phyloP scores from a whole-genome alignment of 2,329 filamentous ascomycete genomes.

The Chaetomium globosum region DNA sequence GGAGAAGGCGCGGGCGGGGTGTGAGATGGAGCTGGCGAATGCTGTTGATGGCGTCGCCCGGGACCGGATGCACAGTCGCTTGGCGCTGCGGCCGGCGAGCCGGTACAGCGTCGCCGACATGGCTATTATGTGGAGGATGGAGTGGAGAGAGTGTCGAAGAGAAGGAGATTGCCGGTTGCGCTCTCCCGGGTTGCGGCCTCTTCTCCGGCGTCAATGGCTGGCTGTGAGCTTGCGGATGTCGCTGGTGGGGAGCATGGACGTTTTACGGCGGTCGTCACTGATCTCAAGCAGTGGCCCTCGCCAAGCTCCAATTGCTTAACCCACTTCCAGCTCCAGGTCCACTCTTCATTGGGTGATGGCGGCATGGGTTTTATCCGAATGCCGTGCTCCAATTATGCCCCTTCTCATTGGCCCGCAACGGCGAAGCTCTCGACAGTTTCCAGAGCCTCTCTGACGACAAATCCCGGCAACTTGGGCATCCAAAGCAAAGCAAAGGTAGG shows the following conservation, averaged over 20 bases:
- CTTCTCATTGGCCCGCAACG: neutral
- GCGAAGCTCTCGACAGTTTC: neutral
- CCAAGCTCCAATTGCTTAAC: conserved; percentile 19
- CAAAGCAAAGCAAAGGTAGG: neutral
- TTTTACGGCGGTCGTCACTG: conserved; percentile 30
- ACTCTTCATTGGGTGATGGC: conserved; percentile 23
- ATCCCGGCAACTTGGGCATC: neutral
- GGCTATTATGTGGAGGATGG: conserved; percentile 31
- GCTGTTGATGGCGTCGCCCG: conserved; percentile 18
- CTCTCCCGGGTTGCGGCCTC: conserved; percentile 38
- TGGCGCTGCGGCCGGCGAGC: conserved; percentile 71
- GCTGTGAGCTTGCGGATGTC: conserved; percentile 23
- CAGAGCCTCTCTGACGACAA: neutral
- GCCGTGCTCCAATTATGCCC: conserved; percentile 3
- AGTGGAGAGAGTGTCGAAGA: conserved; percentile 39
- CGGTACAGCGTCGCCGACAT: conserved; percentile 74
- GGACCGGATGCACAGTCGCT: conserved; percentile 57
- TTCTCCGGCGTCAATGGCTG: conserved; percentile 41
- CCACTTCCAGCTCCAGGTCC: neutral
- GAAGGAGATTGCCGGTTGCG: conserved; percentile 31
- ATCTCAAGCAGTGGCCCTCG: conserved; percentile 27
- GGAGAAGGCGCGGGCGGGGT: conserved; percentile 61
- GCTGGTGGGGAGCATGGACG: conserved; percentile 26
- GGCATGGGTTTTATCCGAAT: conserved; percentile 27
- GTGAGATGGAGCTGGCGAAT: conserved; percentile 29